Conservation (phyloP, 495 filamentous ascomycete genomes). For the Neurospora africana region DNA sequence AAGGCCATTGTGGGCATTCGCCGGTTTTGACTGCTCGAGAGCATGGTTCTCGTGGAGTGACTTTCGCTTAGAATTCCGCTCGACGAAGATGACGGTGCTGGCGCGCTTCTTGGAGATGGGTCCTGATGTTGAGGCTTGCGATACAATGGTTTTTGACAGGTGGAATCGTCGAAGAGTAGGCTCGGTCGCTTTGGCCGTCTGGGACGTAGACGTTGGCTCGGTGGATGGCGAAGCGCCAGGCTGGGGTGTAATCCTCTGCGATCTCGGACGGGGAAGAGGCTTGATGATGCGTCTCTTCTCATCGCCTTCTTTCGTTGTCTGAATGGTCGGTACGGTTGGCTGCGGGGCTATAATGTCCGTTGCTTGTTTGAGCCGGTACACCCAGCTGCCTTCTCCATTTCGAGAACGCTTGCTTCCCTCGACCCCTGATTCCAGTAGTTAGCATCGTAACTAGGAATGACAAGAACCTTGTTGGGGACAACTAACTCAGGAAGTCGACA, state of each 20-base stretch:
- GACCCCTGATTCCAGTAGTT: conserved; percentile 7
- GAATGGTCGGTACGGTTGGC: conserved; percentile 14
- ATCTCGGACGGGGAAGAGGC: neutral
- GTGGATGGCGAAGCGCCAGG: neutral
- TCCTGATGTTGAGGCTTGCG: conserved; percentile 9
- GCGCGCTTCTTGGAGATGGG: conserved; percentile 28
- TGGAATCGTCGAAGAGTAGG: conserved; percentile 31
- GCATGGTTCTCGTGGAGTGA: neutral
- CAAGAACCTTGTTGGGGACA: neutral
- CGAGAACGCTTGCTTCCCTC: conserved; percentile 32
- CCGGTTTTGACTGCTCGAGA: neutral
- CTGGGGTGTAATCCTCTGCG: neutral
- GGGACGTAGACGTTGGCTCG: neutral
- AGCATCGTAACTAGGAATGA: conserved; percentile 1
- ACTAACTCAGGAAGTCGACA: conserved; percentile 42
- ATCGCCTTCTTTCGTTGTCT: conserved; percentile 16
- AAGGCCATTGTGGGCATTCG: neutral
- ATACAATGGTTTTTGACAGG: conserved; percentile 28
- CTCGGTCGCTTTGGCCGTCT: neutral
- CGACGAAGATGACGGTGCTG: conserved; percentile 36
- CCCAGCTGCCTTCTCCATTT: conserved; percentile 23
- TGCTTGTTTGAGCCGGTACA: conserved; percentile 30
- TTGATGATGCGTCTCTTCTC: conserved; percentile 12
- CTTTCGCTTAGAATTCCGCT: conserved; percentile 28
- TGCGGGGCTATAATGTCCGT: neutral